Base-by-base conservation (phyloP, 2,329 filamentous ascomycete genomes). In the Sporothrix variecibatus region DNA sequence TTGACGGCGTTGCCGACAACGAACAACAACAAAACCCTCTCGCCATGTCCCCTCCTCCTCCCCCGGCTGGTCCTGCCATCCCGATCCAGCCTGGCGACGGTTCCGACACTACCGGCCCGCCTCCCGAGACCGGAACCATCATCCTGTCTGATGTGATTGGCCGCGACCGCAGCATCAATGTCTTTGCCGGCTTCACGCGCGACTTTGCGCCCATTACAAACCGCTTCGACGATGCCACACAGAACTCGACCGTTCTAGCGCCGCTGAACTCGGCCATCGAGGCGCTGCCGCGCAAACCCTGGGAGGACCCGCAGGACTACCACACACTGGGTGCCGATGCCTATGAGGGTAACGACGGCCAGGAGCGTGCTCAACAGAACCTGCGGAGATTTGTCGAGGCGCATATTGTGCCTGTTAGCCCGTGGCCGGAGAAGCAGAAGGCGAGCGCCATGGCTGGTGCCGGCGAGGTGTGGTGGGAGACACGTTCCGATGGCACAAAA, bases 61-160 rank as follows among this genome's bases (percentile, higher is more conserved):
- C 76, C 72, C 76, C 77, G 56, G 75, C 49, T 26, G 75, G 76
- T 6, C 80, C 79, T 65, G 68, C 71, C 17, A 20, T 69, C 3
- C 77, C 80, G 46, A 34, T 70, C 9, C 46, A n/a, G 20, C 72
- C 73, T 15, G 60, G 68, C 46, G 76, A 81, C 73, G 75, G 78
- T 72, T 76, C 84, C 79, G 80, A 60, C 9, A 38, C 28, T 12
- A 38, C 65, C 3, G 53, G 49, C 43, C 28, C 49, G 43, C 80
- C 74, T 28, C 69, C 73, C 60, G 38, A 71, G 11, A 38, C 64
- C 60, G 85, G 85, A 68, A 82, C 84, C 40, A 88, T 95, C 43
- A 89, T 94, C 75, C 89, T 98, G 73, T 93, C 92, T 58, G 95
- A 98, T 82, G 91, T 97, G 46, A 91, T 98, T 77, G 92, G 93